phyloP scores from a whole-genome alignment of 495 filamentous ascomycete species.

The Cairneyella variabilis region DNA sequence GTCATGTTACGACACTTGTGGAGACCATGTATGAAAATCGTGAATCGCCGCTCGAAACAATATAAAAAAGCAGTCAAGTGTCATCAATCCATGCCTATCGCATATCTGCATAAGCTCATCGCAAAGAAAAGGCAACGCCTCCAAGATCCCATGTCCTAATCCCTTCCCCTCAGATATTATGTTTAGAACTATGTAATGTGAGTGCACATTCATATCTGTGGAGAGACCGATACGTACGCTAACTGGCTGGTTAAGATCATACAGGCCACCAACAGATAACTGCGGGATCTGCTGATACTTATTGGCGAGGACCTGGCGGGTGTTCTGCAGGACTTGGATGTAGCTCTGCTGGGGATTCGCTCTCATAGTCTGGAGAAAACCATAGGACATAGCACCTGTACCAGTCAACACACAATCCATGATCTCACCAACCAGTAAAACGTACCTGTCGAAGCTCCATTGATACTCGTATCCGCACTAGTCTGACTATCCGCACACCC shows the following conservation, averaged over 20 bases:
- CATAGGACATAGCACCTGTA: constrained; percentile 56
- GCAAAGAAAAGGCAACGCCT: neutral
- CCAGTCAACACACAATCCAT: neutral
- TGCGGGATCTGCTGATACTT: constrained; percentile 54
- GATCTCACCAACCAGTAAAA: neutral
- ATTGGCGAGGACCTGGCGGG: constrained; percentile 37
- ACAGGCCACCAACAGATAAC: constrained; percentile 42
- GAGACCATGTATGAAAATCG: too few species aligned
- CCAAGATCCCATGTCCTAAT: neutral
- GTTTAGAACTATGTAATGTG: neutral
- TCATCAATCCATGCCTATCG: too few species aligned
- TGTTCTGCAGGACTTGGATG: constrained; percentile 46
- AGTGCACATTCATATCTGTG: too few species aligned
- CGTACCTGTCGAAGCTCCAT: constrained; percentile 37
- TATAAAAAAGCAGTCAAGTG: too few species aligned
- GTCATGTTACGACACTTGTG: too few species aligned
- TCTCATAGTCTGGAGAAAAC: constrained; percentile 50
- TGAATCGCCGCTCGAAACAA: too few species aligned
- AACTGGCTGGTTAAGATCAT: constrained; percentile 41
- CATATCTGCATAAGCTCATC: too few species aligned
- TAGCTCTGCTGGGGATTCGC: constrained; percentile 47
- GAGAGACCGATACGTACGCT: constrained; percentile 32
- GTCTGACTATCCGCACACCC: constrained; percentile 60
- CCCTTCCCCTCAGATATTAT: too few species aligned
- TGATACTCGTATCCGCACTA: constrained; percentile 53